Conservation (phyloP, 169 alveolate genomes). For the Besnoitia besnoiti region DNA sequence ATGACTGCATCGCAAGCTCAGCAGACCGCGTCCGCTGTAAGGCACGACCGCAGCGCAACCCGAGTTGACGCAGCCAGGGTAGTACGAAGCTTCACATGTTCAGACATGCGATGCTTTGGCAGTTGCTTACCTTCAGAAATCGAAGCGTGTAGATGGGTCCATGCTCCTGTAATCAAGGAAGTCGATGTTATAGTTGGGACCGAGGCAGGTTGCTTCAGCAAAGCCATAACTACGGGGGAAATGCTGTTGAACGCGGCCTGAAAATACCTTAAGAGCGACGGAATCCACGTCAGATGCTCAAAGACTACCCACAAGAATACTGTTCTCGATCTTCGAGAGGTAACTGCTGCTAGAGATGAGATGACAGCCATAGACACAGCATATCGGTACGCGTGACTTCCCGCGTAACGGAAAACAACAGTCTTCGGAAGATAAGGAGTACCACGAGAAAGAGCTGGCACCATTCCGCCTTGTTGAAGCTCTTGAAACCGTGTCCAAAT, state of each 20-base stretch:
- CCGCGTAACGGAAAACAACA: not conserved
- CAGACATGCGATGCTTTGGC: not conserved
- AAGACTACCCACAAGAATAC: conserved; percentile 3
- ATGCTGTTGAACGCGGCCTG: conserved; percentile 4
- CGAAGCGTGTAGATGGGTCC: not conserved
- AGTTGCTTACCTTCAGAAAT: not conserved
- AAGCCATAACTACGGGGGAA: not conserved
- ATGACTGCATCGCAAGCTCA: too few species aligned
- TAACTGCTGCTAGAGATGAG: not conserved
- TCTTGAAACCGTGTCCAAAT: not conserved
- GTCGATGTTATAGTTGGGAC: not conserved
- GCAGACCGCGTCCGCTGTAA: too few species aligned
- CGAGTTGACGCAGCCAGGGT: too few species aligned
- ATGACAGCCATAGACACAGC: not conserved
- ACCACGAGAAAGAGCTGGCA: not conserved
- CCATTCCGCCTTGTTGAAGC: not conserved
- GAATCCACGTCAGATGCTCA: not conserved
- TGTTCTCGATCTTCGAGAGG: not conserved
- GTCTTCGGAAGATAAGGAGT: not conserved
- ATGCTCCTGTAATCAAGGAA: not conserved
- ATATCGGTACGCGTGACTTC: not conserved
- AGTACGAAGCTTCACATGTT: too few species aligned
- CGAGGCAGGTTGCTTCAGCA: not conserved
- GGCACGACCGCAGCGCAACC: too few species aligned
- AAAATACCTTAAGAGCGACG: not conserved